phyloP scores from a whole-genome alignment of 495 filamentous ascomycete genomes.

The Aspergillus mulundensis region DNA sequence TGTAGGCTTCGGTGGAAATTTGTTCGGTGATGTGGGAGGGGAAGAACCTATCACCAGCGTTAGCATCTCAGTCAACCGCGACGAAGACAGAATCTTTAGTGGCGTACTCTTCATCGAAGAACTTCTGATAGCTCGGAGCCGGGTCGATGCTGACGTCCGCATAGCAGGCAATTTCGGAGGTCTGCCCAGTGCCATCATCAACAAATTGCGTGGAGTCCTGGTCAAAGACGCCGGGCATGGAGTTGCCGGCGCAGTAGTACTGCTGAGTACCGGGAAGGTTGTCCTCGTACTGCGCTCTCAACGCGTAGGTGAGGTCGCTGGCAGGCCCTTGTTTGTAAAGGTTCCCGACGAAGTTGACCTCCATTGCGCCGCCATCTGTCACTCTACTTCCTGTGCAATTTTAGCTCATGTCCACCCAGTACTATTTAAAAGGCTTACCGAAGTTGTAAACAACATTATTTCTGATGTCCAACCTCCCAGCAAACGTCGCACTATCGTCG shows the following conservation, averaged over 20 bases:
- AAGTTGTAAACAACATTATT: constrained; percentile 16
- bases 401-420: no score
- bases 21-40: constrained; percentile 12
- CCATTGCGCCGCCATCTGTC: constrained; percentile 12
- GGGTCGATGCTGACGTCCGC: constrained; percentile 11
- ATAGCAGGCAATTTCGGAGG: constrained; percentile 11
- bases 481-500: constrained; percentile 6
- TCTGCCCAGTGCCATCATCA: constrained; percentile 4
- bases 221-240: constrained; percentile 11
- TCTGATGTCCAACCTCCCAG: constrained; percentile 10
- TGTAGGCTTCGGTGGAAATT: constrained; percentile 11
- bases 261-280: constrained; percentile 9
- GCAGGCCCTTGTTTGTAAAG: constrained; percentile 11
- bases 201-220: constrained; percentile 10
- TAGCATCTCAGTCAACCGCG: no score
- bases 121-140: constrained; percentile 10
- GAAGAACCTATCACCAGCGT: constrained; percentile 13
- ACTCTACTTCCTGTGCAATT: constrained; percentile 3
- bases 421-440: no score
- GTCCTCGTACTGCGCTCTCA: constrained; percentile 11
- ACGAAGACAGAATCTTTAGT: no score
- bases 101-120: constrained; percentile 10
- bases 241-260: constrained; percentile 13
- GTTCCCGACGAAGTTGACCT: constrained; percentile 14
- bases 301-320: constrained; percentile 4